phyloP scores from a whole-genome alignment of 306 rosid genomes.

The Lablab purpureus region DNA sequence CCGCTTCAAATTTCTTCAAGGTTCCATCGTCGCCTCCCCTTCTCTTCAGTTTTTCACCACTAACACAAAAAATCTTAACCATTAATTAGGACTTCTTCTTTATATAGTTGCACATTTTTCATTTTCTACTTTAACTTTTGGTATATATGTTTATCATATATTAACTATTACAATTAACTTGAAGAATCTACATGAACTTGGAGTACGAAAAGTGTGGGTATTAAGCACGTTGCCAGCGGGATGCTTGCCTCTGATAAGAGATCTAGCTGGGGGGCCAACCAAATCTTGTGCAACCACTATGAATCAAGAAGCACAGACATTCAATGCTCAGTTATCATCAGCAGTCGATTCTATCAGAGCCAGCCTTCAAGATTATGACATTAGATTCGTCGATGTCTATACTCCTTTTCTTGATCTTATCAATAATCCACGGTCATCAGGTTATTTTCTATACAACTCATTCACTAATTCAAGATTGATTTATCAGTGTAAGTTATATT shows the following conservation, averaged over 20 bases:
- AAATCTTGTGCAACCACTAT: not conserved
- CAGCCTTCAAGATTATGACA: not conserved
- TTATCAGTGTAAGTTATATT: not conserved
- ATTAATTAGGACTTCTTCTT: no score
- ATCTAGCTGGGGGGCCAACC: not conserved
- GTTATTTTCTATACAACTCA: slow-evolving; percentile 22
- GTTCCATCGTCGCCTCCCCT: slow-evolving; percentile 24
- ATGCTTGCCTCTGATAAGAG: slow-evolving; percentile 46
- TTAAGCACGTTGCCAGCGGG: slow-evolving; percentile 53
- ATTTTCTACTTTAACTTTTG: no score
- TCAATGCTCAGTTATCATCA: slow-evolving; percentile 33
- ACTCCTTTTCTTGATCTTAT: slow-evolving; percentile 41
- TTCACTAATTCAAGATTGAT: not conserved
- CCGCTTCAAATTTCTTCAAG: slow-evolving; percentile 41
- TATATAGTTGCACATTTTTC: no score
- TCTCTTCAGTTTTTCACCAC: no score
- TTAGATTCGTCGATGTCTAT: slow-evolving; percentile 49
- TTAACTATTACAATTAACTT: not conserved
- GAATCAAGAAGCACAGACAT: slow-evolving; percentile 38
- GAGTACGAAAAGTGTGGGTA: slow-evolving; percentile 51
- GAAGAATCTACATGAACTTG: slow-evolving; percentile 50
- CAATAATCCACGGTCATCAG: slow-evolving; percentile 33
- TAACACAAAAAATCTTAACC: no score
- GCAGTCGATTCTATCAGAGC: not conserved
- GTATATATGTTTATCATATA: no score